Conservation (phyloP, 108 stramenopile genomes). For the Chaetoceros tenuissimus region DNA sequence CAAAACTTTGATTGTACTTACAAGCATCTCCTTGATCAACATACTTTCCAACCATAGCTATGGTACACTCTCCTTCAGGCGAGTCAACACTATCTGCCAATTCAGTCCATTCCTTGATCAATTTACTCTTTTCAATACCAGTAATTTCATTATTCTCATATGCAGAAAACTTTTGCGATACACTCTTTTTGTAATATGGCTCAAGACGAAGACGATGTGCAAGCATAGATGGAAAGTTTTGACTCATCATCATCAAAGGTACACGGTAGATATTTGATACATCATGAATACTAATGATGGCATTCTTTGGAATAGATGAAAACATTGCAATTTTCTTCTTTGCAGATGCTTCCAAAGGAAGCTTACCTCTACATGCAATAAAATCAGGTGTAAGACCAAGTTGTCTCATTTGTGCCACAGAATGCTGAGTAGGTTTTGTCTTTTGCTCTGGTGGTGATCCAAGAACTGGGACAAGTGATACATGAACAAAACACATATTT, state of each 20-base stretch:
- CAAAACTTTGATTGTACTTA: constrained; percentile 8
- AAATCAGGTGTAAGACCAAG: constrained; percentile 62
- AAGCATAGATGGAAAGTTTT: constrained; percentile 42
- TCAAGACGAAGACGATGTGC: constrained; percentile 21
- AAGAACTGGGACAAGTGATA: constrained; percentile 41
- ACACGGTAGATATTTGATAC: constrained; percentile 86
- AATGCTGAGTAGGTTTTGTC: constrained; percentile 49
- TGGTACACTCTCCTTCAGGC: constrained; percentile 39
- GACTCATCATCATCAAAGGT: constrained; percentile 71
- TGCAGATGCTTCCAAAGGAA: constrained; percentile 32
- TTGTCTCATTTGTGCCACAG: constrained; percentile 43
- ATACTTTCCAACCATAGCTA: constrained; percentile 84
- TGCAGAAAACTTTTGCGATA: constrained; percentile 26
- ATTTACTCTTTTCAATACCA: constrained; percentile 25
- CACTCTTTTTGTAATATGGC: constrained; percentile 19
- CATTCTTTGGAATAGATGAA: constrained; percentile 43
- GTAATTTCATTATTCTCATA: constrained; percentile 15
- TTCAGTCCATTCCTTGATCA: constrained; percentile 51
- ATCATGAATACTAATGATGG: constrained; percentile 69
- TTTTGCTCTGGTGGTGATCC: constrained; percentile 39
- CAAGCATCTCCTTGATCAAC: constrained; percentile 40
- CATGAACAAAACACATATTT: constrained; percentile 62
- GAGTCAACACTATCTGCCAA: constrained; percentile 65
- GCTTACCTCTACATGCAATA: constrained; percentile 45
- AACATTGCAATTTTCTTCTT: constrained; percentile 52